phyloP scores from a whole-genome alignment of 352 stramenopile species.

The Globisporangium viniferum region DNA sequence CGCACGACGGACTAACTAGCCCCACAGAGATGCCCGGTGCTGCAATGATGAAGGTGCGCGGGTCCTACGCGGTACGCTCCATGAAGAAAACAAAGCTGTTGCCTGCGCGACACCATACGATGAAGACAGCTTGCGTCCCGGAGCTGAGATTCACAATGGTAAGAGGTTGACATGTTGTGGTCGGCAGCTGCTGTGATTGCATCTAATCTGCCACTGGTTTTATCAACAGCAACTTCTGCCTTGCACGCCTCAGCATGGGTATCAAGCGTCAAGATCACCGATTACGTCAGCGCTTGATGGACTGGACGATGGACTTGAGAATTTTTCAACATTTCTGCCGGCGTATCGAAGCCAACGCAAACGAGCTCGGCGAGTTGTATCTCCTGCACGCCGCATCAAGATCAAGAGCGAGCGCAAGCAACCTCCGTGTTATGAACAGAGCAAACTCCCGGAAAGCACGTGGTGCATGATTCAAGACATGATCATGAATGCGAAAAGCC shows the following conservation, averaged over 20 bases:
- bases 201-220: neutral
- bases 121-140: neutral
- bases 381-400: neutral
- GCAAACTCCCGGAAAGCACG: conserved; percentile 22
- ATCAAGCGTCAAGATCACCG: neutral
- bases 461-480: conserved; percentile 38
- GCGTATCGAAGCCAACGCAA: conserved; percentile 5
- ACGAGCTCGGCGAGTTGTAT: neutral
- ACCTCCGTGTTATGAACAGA: neutral
- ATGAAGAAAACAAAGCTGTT: neutral
- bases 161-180: neutral
- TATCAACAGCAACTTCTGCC: conserved; percentile 4
- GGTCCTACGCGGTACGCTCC: neutral
- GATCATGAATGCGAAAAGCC: conserved; percentile 37
- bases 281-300: neutral
- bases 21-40: neutral
- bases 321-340: neutral
- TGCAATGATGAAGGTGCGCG: conserved; percentile 1
- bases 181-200: neutral
- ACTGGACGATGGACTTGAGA: neutral
- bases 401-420: neutral
- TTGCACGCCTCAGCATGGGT: neutral
- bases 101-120: neutral
- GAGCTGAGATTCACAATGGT: conserved; percentile 9
- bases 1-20: neutral